Base-by-base conservation (phyloP, 495 filamentous ascomycete species). In the Haplographium delicatum region DNA sequence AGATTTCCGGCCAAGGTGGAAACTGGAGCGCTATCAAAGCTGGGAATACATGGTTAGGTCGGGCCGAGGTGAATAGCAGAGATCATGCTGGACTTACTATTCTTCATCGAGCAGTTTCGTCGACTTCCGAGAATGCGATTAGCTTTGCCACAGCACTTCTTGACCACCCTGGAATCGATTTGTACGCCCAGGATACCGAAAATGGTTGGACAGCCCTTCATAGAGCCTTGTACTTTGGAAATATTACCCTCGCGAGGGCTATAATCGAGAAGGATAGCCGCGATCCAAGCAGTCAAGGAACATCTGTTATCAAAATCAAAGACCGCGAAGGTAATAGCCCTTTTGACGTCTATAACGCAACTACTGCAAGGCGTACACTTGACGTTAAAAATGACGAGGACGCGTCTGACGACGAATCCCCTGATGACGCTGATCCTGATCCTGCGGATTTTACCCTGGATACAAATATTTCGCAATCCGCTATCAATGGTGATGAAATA, bases 181-280 rank as follows among this genome's bases (percentile, higher is more conserved):
- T 97, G 10, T 88, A 94, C 56, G 66, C 73, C 13, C 89, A 94
- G 54, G 93, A 98, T 65, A 71, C 75, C 33, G 93, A 98, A 65
- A 96, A 84, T 65, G 94, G 91, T 18, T 98, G 93, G 93, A 97
- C 94, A 44, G 82, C 90, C 16, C 71, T 98, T 37, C 93, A 98
- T 59, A 81, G 93, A 57, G 89, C 94, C 8, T 72, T 98, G 41
- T 98, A 97, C 60, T 83, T 86, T 58, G 94, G 94, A 16, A 97
- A 96, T 62, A 82, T 90, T 42, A 83, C 88, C 10, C 83, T 95
- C 51, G 91, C 94, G 1, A 77, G 86, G 40, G 74, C 83, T 10
- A 79, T 97, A 35, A 78, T 98, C 53, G 74, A 80, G 37, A 82
- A 85, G 27, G 91, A 95, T 62, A 72, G 75, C 25, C 74, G 72